phyloP scores from a whole-genome alignment of 2,329 filamentous ascomycete species.

The Fusarium papillatum region DNA sequence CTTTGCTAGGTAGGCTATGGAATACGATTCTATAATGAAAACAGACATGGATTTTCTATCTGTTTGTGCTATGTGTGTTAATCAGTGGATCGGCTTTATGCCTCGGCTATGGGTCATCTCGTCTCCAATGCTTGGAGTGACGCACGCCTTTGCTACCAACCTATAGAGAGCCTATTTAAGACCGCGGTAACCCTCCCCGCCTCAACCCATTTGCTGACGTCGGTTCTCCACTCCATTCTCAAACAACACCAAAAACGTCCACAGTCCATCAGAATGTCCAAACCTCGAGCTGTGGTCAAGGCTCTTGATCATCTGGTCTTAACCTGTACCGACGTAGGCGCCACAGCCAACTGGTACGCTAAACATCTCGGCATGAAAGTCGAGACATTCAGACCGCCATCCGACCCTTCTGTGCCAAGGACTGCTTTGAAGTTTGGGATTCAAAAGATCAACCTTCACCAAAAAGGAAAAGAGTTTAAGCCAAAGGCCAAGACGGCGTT shows the following conservation, averaged over 20 bases:
- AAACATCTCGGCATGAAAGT: slow-evolving; percentile 69
- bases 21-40: background rate
- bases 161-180: background rate
- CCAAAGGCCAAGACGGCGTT: slow-evolving; percentile 67
- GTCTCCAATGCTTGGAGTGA: background rate
- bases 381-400: slow-evolving; percentile 61
- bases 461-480: slow-evolving; percentile 69
- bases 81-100: background rate
- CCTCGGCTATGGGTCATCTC: background rate
- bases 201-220: background rate
- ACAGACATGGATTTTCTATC: background rate
- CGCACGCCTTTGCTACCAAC: background rate
- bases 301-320: slow-evolving; percentile 73
- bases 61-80: background rate
- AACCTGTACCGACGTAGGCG: slow-evolving; percentile 64
- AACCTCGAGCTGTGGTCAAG: slow-evolving; percentile 47
- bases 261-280: slow-evolving; percentile 17
- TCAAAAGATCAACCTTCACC: slow-evolving; percentile 74
- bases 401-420: slow-evolving; percentile 51
- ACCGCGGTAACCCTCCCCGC: background rate
- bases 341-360: slow-evolving; percentile 68
- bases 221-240: background rate
- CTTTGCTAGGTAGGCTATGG: background rate
- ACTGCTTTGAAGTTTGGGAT: slow-evolving; percentile 68
- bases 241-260: background rate